phyloP scores from a whole-genome alignment of 108 stramenopile genomes.

The Skeletonema potamos region DNA sequence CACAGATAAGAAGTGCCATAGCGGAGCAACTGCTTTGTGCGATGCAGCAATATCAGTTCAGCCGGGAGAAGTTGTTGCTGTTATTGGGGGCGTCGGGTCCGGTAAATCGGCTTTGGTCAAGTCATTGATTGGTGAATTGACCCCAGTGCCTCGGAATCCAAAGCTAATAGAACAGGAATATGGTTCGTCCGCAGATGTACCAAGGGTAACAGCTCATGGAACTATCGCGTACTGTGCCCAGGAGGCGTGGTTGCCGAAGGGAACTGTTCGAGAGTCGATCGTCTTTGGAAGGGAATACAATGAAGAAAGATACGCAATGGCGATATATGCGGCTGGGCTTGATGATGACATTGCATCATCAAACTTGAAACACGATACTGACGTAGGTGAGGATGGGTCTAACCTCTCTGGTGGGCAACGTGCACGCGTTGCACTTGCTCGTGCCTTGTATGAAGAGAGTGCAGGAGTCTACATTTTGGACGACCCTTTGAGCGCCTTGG shows the following conservation, averaged over 20 bases:
- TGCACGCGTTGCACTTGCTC: conserved; percentile 92
- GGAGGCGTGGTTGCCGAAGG: conserved; percentile 84
- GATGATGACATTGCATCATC: conserved; percentile 67
- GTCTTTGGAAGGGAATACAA: conserved; percentile 83
- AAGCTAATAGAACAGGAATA: not conserved
- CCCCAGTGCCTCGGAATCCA: conserved; percentile 55
- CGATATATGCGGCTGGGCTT: conserved; percentile 70
- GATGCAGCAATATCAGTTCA: conserved; percentile 57
- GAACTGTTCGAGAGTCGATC: conserved; percentile 78
- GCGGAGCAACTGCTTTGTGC: conserved; percentile 54
- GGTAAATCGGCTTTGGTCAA: conserved; percentile 88
- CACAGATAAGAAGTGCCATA: conserved; percentile 1
- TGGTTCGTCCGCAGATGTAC: conserved; percentile 39
- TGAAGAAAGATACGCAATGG: conserved; percentile 59
- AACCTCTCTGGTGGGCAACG: conserved; percentile 89
- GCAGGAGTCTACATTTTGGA: conserved; percentile 90
- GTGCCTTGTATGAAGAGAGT: conserved; percentile 89
- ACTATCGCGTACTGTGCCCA: conserved; percentile 77
- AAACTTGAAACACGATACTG: conserved; percentile 60
- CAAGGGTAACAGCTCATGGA: conserved; percentile 52
- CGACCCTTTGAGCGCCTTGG: conserved; percentile 86
- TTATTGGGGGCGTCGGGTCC: conserved; percentile 85
- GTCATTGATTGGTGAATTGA: conserved; percentile 84
- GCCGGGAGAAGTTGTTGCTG: conserved; percentile 79
- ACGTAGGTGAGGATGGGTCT: conserved; percentile 75